Percentiles rank a stretch among this genome's conserved stretches.
These are phyloP conservation scores for Rosa lucieae DNA, from an alignment of 306 rosid species.

Conservation along the genomic window DNA sequence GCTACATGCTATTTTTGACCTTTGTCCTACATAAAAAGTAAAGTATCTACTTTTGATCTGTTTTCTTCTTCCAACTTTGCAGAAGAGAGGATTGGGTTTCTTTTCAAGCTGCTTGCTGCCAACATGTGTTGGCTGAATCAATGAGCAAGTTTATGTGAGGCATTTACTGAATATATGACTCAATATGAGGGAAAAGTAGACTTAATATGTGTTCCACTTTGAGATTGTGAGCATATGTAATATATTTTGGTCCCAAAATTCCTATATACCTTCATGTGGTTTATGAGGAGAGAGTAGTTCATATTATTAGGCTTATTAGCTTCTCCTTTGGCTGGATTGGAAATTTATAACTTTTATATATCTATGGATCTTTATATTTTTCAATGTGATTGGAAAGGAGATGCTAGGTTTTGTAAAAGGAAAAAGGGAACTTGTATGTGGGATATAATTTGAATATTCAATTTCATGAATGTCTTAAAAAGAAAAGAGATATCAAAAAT, in stretches of 20 bases:
- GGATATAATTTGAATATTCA: slow-evolving; percentile 17
- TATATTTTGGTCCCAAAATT: slow-evolving; percentile 15
- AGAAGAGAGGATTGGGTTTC: slow-evolving; percentile 80
- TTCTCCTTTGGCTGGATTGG: neutral
- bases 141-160: neutral
- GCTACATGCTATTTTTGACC: neutral
- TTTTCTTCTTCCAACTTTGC: slow-evolving; percentile 25
- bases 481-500: slow-evolving; percentile 8
- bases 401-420: neutral
- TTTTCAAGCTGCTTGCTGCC: slow-evolving; percentile 83
- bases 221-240: slow-evolving; percentile 12
- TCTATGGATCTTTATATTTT: neutral
- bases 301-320: slow-evolving; percentile 4
- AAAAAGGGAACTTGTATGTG: neutral
- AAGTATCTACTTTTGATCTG: neutral
- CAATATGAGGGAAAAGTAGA: neutral
- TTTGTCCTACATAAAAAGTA: neutral
- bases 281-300: slow-evolving; percentile 2
- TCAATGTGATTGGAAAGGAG: neutral
- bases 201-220: neutral
- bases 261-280: slow-evolving; percentile 6
- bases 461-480: neutral
- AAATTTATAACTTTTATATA: neutral
- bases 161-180: slow-evolving; percentile 17
- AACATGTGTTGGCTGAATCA: slow-evolving; percentile 63